Base-by-base conservation (phyloP, 2,329 filamentous ascomycete species). In the Exserohilum rostratum region DNA sequence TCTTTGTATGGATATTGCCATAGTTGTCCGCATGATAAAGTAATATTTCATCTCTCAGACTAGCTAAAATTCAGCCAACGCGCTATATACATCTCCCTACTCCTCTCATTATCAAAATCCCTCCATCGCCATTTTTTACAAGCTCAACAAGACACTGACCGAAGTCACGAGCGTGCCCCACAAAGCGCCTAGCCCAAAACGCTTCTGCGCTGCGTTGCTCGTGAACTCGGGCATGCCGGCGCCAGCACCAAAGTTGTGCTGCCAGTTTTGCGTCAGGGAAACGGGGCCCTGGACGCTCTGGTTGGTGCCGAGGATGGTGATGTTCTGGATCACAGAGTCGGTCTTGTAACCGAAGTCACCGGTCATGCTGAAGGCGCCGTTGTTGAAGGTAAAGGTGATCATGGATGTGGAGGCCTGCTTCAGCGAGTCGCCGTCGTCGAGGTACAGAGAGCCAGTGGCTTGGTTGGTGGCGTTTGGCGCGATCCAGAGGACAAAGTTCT, bases 391-490 rank as follows among this genome's bases (percentile, higher is more conserved):
- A 64, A 92, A 90, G 9, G 76, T 74, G 46, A 91, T 81, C 46
- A 83, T 75, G 2, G 82, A 85, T 10, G 80, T 85, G 0, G 68
- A 74, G 5, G 76, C 61, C 72, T 89, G 89, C 56, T 84, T 77
- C 46, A 92, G 61, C 12, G 83, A 86, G 45, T 86, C 85, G 2
- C 90, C 90, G 54, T 95, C 90, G 60, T 95, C 90, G 2, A 93
- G 76, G 69, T 93, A 93, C 45, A 95, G 77, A 43, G 80, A 79
- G 0, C 91, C 91, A 0, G 69, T 69, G 0, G 90, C 90, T n/a
- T 78, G 83, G 3, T 87, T 87, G 33, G 87, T 79, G 1, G 71
- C 66, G 7, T 84, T 85, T 0, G 89, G 80, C 0, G 90, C 87
- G 35, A 95, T 82, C 53, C 93, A 72, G 44, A 95, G 78, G 69